Evolutionary conservation across 345 rosid species (phyloP).

Genomic region (Luvunga scandens): DNA sequence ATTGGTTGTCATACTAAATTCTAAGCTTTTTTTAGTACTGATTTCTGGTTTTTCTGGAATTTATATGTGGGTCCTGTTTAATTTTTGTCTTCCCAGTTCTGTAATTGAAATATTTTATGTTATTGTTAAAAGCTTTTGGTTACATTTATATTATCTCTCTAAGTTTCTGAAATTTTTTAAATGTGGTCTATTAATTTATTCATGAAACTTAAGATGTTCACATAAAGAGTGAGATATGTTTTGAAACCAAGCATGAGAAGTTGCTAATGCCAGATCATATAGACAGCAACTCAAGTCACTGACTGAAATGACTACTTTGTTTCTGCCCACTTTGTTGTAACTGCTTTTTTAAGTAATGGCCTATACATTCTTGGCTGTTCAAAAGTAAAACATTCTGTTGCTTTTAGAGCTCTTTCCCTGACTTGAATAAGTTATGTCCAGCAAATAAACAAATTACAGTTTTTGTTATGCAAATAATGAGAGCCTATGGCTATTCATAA

Average conservation of each 20-base stretch:
- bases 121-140: background rate
- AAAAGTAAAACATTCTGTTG: background rate
- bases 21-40: background rate
- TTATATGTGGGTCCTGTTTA: background rate
- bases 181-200: background rate
- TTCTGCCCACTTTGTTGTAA: background rate
- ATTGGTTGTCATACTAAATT: background rate
- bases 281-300: background rate
- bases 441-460: background rate
- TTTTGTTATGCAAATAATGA: slow-evolving; percentile 3
- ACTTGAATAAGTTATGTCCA: background rate
- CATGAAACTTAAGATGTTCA: background rate
- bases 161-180: background rate
- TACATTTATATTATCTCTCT: background rate
- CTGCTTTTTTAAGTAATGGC: background rate
- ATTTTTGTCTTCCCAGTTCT: background rate
- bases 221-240: background rate
- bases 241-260: background rate
- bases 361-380: background rate
- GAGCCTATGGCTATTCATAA: background rate
- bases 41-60: background rate
- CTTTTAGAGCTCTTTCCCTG: background rate
- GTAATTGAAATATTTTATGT: background rate
- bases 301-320: background rate
- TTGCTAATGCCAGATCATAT: background rate